Conservation (phyloP, 495 filamentous ascomycete genomes). For the Aspergillus baeticus region DNA sequence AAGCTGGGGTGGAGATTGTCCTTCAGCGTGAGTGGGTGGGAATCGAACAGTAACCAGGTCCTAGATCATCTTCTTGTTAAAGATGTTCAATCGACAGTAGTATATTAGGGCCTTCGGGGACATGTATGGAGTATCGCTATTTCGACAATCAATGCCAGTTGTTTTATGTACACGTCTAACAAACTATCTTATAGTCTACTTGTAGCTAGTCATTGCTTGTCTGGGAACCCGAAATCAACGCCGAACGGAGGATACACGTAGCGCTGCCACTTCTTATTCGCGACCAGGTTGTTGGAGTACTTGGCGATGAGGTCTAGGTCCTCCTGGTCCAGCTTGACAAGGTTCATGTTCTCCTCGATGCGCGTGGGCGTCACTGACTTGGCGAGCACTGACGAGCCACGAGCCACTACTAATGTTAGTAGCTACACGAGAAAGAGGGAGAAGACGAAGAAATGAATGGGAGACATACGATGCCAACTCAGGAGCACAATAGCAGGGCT, state of each 20-base stretch:
- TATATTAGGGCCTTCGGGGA: too few species aligned
- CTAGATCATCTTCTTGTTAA: background rate
- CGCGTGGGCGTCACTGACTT: constrained; percentile 75
- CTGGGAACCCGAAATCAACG: constrained; percentile 73
- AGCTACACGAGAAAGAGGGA: background rate
- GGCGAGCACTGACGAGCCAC: constrained; percentile 71
- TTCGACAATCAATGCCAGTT: background rate
- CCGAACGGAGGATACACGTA: constrained; percentile 81
- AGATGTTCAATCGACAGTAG: background rate
- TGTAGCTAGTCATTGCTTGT: constrained; percentile 46
- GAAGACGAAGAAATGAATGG: background rate
- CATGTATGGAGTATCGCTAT: background rate
- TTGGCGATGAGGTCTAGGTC: constrained; percentile 65
- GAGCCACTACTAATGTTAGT: constrained; percentile 50
- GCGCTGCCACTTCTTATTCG: constrained; percentile 60
- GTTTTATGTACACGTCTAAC: constrained; percentile 4
- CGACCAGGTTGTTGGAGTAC: constrained; percentile 57
- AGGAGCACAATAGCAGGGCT: constrained; percentile 62
- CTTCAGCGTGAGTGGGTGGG: constrained; percentile 4
- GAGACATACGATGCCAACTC: constrained; percentile 68
- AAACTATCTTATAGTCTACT: background rate
- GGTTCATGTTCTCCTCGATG: constrained; percentile 70
- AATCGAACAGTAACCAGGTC: background rate
- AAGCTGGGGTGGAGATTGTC: constrained; percentile 3
- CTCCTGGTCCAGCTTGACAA: constrained; percentile 63